phyloP scores from a whole-genome alignment of 2,329 filamentous ascomycete species.

The Exophiala sideris region DNA sequence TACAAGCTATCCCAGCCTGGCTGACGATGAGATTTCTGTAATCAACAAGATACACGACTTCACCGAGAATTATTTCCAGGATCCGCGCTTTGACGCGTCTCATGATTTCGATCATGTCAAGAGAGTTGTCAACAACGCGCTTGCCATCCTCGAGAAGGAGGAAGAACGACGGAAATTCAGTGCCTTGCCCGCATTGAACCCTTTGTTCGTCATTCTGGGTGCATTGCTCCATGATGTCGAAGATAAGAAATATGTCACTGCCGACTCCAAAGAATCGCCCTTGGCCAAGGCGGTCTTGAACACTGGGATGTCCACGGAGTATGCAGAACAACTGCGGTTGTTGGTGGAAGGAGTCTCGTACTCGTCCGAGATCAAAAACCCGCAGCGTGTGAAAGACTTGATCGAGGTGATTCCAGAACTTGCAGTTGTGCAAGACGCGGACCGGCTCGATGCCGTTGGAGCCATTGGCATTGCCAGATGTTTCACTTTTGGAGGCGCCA shows the following conservation, averaged over 20 bases:
- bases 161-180: conserved; percentile 24
- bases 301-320: conserved; percentile 17
- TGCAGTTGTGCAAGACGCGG: conserved; percentile 86
- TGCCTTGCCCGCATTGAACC: conserved; percentile 18
- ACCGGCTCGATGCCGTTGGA: conserved; percentile 86
- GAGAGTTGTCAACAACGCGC: conserved; percentile 72
- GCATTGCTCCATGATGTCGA: conserved; percentile 32
- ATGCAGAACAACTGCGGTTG: conserved; percentile 62
- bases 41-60: conserved; percentile 24
- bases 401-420: conserved; percentile 68
- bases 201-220: conserved; percentile 27
- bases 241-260: conserved; percentile 29
- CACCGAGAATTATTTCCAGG: conserved; percentile 26
- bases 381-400: conserved; percentile 57
- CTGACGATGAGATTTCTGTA: conserved; percentile 19
- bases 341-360: conserved; percentile 78
- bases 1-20: conserved; percentile 21
- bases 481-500: conserved; percentile 73
- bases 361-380: conserved; percentile 67
- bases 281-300: conserved; percentile 18
- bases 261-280: conserved; percentile 12
- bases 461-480: conserved; percentile 77
- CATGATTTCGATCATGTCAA: conserved; percentile 85
- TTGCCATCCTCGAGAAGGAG: conserved; percentile 58
- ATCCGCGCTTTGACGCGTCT: conserved; percentile 61